Base-by-base conservation (phyloP, 768 basidiomycete genomes). In the Dentipellis sp. region DNA sequence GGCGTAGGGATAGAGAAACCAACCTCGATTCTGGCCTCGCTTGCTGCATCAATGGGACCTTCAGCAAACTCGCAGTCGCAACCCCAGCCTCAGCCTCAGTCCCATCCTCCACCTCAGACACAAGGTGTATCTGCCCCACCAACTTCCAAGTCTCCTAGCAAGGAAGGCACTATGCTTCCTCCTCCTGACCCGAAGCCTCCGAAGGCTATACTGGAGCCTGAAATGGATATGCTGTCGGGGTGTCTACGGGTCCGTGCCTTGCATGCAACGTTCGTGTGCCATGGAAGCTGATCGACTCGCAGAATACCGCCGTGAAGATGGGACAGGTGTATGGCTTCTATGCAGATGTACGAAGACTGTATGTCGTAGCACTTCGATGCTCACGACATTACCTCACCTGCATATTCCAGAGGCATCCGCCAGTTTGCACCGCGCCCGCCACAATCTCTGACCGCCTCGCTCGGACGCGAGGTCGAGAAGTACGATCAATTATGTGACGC, bases 401-500 rank as follows among this genome's bases (percentile, higher is more conserved):
- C 19, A 7, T 49, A 17, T 19, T 14, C 14, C 17, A 89, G 88
- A 46, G 78, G 77, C 10, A 76, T 89, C 47, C 73, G 77, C 50
- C 76, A 77, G 51, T 74, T 83, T 62, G 77, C 80, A 2, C 75
- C 78, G 3, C 68, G 75, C 56, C 87, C 89, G 22, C 87, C 88
- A 10, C 80, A 72, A n/a, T 75, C 82, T 21, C 65, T 90, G 11
- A 82, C 79, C 3, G 72, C 80, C 3, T 76, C 84, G 16, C 74
- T 92, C 36, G 84, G 88, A 14, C 79, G 79, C 38, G 87, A 89
- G 64, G 72, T 90, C 3, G 87, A 91, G 65, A 84, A 79, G 63
- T 91, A 86, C 61, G 88, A 91, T 63, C 86, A 89, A 62, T 59
- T 90, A 4, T 88, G 87, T 63, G 90, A 92, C 64, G 73, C 82